Evolutionary conservation across 2,329 filamentous ascomycete species (phyloP), one percentile per base, ranked within the genome.

Genomic region (Xylaria sp.): DNA sequence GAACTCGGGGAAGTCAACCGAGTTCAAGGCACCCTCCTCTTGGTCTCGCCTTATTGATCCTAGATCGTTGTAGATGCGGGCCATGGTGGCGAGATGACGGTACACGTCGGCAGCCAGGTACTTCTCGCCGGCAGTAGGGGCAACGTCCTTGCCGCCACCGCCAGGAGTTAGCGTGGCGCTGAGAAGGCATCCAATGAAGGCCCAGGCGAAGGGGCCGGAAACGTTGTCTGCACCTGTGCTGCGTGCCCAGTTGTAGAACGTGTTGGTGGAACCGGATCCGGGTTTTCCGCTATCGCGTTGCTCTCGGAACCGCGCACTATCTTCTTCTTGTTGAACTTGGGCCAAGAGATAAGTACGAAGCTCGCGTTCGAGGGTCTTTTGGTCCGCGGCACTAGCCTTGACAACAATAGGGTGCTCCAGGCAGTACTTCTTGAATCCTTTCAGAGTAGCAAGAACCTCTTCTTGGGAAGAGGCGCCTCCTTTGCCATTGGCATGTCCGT

Each of bases 61-160:
- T 23, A 74, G 75, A 68, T 80, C 79, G 36, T 81, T 80, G 65
- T 80, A 80, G 66, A 76, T 73, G 41, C 72, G 74, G 60, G 72
- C 78, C 71, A 77, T 70, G 30, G 72, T 73, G 12, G 76, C 70
- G 8, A 77, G 73, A 66, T 72, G 71, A 13, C 68, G 63, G 32
- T 63, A 67, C 15, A 70, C 56, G 41, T 67, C 66, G 13, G 63
- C 57, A 4, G 71, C 69, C 20, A 68, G 34, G 53, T 70, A 73
- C n/a, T 72, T 72, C 56, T 70, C 64, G n/a, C 48, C 55, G 2
- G 68, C 70, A 18, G 66, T 66, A 12, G 71, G 60, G 64, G 72
- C 72, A 13, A 70, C 65, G 0, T 73, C 70, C 46, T 63, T 64
- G 20, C 67, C 69, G 23, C 68, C 68, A 8, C 68, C 66, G 3